Evolutionary conservation across 2,329 filamentous ascomycete species (phyloP), one percentile per base, ranked within the genome.

Genomic region (Xylaria sp.): DNA sequence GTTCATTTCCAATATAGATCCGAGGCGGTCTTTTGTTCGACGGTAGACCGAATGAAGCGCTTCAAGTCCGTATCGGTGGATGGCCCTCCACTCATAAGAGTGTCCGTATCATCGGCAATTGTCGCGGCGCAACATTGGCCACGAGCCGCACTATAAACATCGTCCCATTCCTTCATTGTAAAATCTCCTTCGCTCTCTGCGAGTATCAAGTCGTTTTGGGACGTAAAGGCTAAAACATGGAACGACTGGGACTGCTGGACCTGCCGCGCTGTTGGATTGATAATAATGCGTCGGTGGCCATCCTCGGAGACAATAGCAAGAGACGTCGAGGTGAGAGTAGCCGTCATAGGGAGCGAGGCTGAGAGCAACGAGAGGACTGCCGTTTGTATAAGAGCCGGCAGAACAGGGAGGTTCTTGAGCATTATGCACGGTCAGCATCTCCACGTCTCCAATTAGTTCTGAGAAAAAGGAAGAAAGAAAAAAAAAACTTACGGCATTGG

Each of bases 191-290:
- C 87, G 71, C 92, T 96, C 77, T 97, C 91, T 33, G 86, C 88
- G 41, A 97, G 77, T 21, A 97, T 77, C 53, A 96, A 79, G 61
- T 91, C 87, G 8, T 89, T 85, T 53, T 87, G 81, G 1, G 88
- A 87, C n/a, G 89, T 89, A 74, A 95, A 96, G 5, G 88, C 90
- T 60, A 97, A 82, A n/a, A 90, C 91, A 73, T 97, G 94, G 21
- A 91, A 78, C 4, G 92, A 96, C 57, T 79, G 82, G 10, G 90
- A 88, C 46, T 79, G 77, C 66, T 86, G 81, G 46, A 88, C 81
- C 62, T 90, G 83, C 21, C 84, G 80, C 5, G 86, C 81, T 3
- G 85, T 86, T 6, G 92, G 92, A 56, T 89, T 84, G 27, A 80
- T 76, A 29, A 87, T 74, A 31, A 87, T 77, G 48, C 76, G 74